Evolutionary conservation across 2,329 filamentous ascomycete species (phyloP), one percentile per base, ranked within the genome.

Genomic region (Aspergillus uvarum): DNA sequence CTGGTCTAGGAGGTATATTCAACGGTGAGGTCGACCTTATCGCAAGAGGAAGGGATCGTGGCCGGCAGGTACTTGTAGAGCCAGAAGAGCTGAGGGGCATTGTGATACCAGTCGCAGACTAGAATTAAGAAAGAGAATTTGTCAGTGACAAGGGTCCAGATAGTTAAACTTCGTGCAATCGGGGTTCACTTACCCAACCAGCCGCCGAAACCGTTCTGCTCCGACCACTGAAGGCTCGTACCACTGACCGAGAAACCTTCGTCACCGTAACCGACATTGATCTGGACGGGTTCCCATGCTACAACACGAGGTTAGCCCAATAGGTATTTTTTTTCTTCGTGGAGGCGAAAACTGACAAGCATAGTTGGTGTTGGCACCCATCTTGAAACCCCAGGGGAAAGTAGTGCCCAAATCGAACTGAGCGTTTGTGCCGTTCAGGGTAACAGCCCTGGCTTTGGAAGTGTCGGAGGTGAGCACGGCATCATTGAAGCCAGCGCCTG

Each of bases 21-120:
- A 31, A 68, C 53, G 55, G 64, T 61, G 47, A 78, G 63, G 19
- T 70, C 59, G 32, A 74, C 74, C 63, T 64, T 68, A 58, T 69
- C 72, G 67, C 76, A 78, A 64, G 69, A 73, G 31, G 61, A 67
- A 10, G 76, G 75, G 19, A 72, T 63, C 0, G 54, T 56, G 16
- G 69, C 29, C 4, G 61, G 29, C 49, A 68, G 64, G 50, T 65
- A 69, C 12, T 63, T 42, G 58, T 72, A 65, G 7, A 74, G 53
- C 63, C 72, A 77, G 69, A 78, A 78, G 8, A 78, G 69, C 61
- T 78, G 76, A 26, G 76, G 75, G 21, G 67, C 68, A 42, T 71
- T 72, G 65, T 78, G 76, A 62, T 65, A 72, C 76, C 76, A 78
- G 54, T 77, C 72, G 61, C 76, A 78, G 7, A 75, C 76, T 78